Percentiles rank a stretch among this genome's conserved stretches.
These are phyloP conservation scores for Pelargonium australe DNA, from an alignment of 441 rosid genomes.

Conservation along the genomic window DNA sequence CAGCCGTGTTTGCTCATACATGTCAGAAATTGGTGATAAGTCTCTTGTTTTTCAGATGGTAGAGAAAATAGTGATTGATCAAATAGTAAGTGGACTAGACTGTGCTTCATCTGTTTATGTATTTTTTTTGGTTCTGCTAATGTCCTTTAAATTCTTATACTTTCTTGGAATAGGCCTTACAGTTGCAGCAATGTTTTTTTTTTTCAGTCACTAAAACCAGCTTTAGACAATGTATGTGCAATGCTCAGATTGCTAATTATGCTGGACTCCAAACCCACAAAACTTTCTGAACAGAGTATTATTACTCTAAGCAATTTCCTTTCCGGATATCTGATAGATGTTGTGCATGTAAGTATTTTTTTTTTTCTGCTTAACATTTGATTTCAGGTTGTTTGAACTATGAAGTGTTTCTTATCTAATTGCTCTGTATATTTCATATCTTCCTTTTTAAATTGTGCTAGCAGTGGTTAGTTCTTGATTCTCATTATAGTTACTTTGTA, in stretches of 20 bases:
- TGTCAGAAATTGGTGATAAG: constrained; percentile 63
- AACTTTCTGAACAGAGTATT: constrained; percentile 55
- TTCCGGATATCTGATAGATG: constrained; percentile 51
- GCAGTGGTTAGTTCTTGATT: neutral
- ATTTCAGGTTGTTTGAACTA: neutral
- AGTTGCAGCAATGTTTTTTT: neutral
- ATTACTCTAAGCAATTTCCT: constrained; percentile 43
- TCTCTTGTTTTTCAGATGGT: constrained; percentile 50
- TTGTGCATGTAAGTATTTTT: constrained; percentile 45
- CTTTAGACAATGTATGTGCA: constrained; percentile 60
- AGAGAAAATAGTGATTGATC: constrained; percentile 49
- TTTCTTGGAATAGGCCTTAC: constrained; percentile 11
- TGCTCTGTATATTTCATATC: constrained; percentile 7
- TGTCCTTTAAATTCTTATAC: neutral
- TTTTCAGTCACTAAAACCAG: constrained; percentile 45
- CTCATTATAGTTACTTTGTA: neutral
- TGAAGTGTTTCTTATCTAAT: neutral
- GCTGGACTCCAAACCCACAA: constrained; percentile 69
- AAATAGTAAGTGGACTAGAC: constrained; percentile 46
- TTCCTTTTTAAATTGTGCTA: neutral
- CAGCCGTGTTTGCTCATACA: constrained; percentile 39
- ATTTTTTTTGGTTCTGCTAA: neutral
- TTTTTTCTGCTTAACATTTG: constrained; percentile 9
- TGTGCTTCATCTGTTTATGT: constrained; percentile 9
- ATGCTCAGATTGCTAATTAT: constrained; percentile 57